Evolutionary conservation across 2,329 filamentous ascomycete species (phyloP).

Genomic region (Elsinoe australis): DNA sequence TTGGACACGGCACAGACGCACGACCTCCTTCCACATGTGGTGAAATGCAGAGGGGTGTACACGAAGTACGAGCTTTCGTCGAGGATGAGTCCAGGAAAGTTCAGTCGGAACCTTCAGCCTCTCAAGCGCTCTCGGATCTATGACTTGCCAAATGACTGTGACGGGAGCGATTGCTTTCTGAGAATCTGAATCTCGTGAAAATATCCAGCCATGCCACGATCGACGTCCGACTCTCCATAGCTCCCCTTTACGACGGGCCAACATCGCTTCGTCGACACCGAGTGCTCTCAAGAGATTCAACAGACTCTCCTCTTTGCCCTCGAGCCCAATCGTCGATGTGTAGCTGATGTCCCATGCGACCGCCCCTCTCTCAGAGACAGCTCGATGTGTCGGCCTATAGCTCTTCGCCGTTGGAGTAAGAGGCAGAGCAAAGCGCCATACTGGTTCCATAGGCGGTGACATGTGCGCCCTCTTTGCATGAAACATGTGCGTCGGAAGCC

Average conservation of each 20-base stretch:
- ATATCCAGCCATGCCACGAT: slow-evolving; percentile 50
- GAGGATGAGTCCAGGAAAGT: background rate
- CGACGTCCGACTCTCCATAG: slow-evolving; percentile 64
- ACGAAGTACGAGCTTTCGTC: slow-evolving; percentile 52
- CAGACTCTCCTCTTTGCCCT: slow-evolving; percentile 58
- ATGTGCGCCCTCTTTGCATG: slow-evolving; percentile 88
- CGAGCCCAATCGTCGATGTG: slow-evolving; percentile 74
- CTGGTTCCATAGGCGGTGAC: slow-evolving; percentile 65
- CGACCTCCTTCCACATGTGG: slow-evolving; percentile 58
- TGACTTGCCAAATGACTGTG: slow-evolving; percentile 66
- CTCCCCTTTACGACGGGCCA: slow-evolving; percentile 56
- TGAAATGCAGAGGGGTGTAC: slow-evolving; percentile 76
- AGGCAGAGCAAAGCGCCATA: slow-evolving; percentile 88
- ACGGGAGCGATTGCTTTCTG: slow-evolving; percentile 60
- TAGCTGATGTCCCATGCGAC: slow-evolving; percentile 94
- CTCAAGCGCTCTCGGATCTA: slow-evolving; percentile 22
- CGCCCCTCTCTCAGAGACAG: slow-evolving; percentile 64
- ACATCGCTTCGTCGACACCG: slow-evolving; percentile 44
- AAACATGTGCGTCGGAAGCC: slow-evolving; percentile 91
- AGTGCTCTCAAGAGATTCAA: slow-evolving; percentile 58
- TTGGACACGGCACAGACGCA: slow-evolving; percentile 51
- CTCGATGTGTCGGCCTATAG: slow-evolving; percentile 79
- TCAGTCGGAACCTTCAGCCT: slow-evolving; percentile 16
- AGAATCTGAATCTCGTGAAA: slow-evolving; percentile 46
- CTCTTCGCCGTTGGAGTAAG: slow-evolving; percentile 82